phyloP scores from a whole-genome alignment of 1,284 basidiomycete genomes.

The Testicularia cyperi region DNA sequence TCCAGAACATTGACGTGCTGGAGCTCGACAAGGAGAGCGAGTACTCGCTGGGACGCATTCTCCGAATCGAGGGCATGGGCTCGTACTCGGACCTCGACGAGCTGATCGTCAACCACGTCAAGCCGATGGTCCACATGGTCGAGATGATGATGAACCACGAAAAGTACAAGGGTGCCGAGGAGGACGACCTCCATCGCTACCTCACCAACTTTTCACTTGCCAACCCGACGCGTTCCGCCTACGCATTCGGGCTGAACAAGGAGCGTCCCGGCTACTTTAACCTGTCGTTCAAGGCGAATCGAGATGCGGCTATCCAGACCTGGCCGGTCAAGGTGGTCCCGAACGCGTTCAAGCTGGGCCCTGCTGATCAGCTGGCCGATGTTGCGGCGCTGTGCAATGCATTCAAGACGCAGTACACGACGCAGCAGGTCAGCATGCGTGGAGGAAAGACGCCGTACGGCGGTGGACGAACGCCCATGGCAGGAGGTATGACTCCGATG shows the following conservation, averaged over 20 bases:
- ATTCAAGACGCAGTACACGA: constrained; percentile 60
- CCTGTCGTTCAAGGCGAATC: constrained; percentile 85
- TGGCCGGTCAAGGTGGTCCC: constrained; percentile 60
- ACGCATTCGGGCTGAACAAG: constrained; percentile 90
- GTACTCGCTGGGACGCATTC: constrained; percentile 70
- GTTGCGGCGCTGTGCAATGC: constrained; percentile 55
- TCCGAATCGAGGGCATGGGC: constrained; percentile 75
- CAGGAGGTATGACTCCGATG: constrained; percentile 26
- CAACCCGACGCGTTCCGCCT: constrained; percentile 90
- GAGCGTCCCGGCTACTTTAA: constrained; percentile 89
- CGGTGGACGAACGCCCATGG: constrained; percentile 39
- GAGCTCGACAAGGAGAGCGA: constrained; percentile 75
- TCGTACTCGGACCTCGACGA: constrained; percentile 92
- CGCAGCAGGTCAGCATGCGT: constrained; percentile 40
- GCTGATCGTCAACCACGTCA: constrained; percentile 93
- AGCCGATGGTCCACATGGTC: constrained; percentile 88
- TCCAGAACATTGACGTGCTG: constrained; percentile 94
- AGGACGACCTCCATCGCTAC: constrained; percentile 70
- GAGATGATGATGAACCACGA: constrained; percentile 95
- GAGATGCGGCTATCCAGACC: constrained; percentile 54
- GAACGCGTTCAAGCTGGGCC: constrained; percentile 54
- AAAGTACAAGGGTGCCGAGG: constrained; percentile 85
- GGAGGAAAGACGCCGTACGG: constrained; percentile 47
- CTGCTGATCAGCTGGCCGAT: constrained; percentile 55
- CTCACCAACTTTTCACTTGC: constrained; percentile 68